A percentile compares a stretch with the other conserved stretches of the same genome.
phyloP scores from a whole-genome alignment of 139 green algal genomes.

The Micromonas commoda region DNA sequence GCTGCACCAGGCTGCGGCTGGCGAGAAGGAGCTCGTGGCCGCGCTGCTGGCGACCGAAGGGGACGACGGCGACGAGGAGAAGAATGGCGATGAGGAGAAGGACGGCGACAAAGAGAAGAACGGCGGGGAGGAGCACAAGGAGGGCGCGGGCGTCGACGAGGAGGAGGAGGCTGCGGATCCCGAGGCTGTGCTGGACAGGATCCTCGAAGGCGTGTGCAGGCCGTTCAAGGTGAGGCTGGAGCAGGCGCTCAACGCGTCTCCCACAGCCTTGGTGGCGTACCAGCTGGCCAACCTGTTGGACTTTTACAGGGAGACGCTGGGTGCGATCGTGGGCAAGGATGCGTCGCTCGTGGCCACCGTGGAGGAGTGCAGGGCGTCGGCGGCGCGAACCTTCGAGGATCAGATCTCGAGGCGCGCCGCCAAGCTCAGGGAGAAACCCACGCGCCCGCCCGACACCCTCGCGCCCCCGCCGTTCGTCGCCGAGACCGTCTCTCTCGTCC shows the following conservation, averaged over 20 bases:
- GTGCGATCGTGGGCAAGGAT: neutral
- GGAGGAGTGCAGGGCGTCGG: slow-evolving; percentile 43
- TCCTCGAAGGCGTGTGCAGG: slow-evolving; percentile 89
- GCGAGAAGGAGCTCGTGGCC: slow-evolving; percentile 81
- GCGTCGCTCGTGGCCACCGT: slow-evolving; percentile 43
- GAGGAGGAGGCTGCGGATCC: neutral
- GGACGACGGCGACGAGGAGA: neutral
- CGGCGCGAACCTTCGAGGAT: slow-evolving; percentile 55
- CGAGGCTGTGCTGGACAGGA: slow-evolving; percentile 68
- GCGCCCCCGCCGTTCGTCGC: slow-evolving; percentile 52
- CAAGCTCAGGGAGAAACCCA: slow-evolving; percentile 58
- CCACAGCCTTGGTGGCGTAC: slow-evolving; percentile 68
- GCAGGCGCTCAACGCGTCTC: slow-evolving; percentile 71
- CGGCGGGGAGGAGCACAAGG: neutral
- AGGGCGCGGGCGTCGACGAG: neutral
- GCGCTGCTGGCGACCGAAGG: slow-evolving; percentile 59
- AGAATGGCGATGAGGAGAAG: neutral
- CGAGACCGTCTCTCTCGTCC: neutral
- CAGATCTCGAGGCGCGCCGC: slow-evolving; percentile 57
- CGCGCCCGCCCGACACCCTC: slow-evolving; percentile 56
- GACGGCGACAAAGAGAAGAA: neutral
- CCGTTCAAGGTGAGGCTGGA: slow-evolving; percentile 78
- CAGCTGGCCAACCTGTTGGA: slow-evolving; percentile 66
- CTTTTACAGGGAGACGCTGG: slow-evolving; percentile 67
- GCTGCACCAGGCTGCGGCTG: slow-evolving; percentile 87